These are phyloP conservation scores for Cantharellus anzutake DNA, from an alignment of 768 basidiomycete species.

Conservation along the genomic window DNA sequence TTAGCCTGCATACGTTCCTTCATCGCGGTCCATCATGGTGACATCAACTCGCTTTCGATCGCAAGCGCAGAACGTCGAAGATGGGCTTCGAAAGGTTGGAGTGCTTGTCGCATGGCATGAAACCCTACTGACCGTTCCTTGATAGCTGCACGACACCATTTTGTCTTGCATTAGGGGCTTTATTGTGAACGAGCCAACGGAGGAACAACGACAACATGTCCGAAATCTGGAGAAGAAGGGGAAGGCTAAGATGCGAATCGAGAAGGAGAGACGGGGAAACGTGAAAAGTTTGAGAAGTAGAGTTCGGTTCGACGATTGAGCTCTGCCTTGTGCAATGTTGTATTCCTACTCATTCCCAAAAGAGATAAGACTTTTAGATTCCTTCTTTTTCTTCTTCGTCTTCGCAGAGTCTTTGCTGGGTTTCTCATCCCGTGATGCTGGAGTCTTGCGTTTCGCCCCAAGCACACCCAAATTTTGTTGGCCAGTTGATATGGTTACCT, in stretches of 20 bases:
- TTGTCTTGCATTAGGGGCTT: no score
- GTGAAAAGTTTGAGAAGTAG: neutral
- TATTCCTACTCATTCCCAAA: constrained; percentile 18
- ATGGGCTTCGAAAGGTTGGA: neutral
- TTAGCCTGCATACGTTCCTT: neutral
- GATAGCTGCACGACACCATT: neutral
- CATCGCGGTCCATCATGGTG: neutral
- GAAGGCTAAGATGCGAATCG: neutral
- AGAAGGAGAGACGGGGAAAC: neutral
- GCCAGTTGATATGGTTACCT: constrained; percentile 16
- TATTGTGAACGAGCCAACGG: neutral
- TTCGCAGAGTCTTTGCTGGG: constrained; percentile 9
- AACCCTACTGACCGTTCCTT: no score
- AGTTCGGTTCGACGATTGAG: neutral
- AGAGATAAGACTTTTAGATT: constrained; percentile 19
- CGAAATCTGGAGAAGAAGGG: neutral
- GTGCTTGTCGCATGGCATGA: no score
- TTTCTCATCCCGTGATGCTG: neutral
- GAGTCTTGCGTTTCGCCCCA: neutral
- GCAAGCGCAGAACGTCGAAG: constrained; percentile 1
- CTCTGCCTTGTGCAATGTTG: neutral
- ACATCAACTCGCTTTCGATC: neutral
- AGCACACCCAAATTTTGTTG: neutral
- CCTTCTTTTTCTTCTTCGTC: constrained; percentile 19
- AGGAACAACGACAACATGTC: neutral